phyloP scores from a whole-genome alignment of 164 flowering plant species.

The Vitis vinifera region ASM3070453v1 NC_081822.1:6911501-6912000 shows the following conservation, averaged over 20 bases:
- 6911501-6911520: too few relatives aligned
- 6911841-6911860: slow-evolving; percentile 4
- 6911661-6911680: background rate
- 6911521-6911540: too few relatives aligned
- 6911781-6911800: background rate
- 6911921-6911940: background rate
- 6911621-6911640: too few relatives aligned
- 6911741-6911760: slow-evolving; percentile 15
- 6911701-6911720: background rate
- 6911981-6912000: too few relatives aligned
- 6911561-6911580: too few relatives aligned
- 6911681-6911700: too few relatives aligned
- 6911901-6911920: background rate
- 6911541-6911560: too few relatives aligned
- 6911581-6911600: too few relatives aligned
- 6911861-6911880: too few relatives aligned
- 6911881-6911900: background rate
- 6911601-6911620: too few relatives aligned
- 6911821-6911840: background rate
- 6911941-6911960: too few relatives aligned
- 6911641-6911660: background rate
- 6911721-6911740: slow-evolving; percentile 3
- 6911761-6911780: background rate
- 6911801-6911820: slow-evolving; percentile 18
- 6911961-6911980: too few relatives aligned